Conservation (phyloP, 2,329 filamentous ascomycete genomes). For the Sarocladium kiliense region DNA sequence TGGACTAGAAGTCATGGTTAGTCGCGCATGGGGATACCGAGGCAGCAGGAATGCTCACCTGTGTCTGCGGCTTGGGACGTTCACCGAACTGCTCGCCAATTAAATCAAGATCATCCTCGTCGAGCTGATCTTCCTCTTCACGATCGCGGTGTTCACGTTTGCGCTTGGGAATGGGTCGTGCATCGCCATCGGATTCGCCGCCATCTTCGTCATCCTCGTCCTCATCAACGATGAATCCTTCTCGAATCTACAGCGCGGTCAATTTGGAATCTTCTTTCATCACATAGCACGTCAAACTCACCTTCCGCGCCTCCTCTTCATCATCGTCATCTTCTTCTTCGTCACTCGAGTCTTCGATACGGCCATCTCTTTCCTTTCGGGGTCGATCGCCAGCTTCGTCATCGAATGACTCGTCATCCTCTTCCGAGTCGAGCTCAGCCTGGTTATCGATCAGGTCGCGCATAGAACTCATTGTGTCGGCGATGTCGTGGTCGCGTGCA, state of each 20-base stretch:
- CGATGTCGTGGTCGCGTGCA: not conserved
- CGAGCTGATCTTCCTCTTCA: conserved; percentile 81
- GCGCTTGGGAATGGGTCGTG: conserved; percentile 54
- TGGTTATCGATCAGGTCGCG: conserved; percentile 77
- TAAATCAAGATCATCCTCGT: conserved; percentile 93
- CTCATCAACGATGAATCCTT: conserved; percentile 95
- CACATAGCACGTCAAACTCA: conserved; percentile 26
- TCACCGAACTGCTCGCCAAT: conserved; percentile 77
- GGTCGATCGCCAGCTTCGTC: conserved; percentile 64
- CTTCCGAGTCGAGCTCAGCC: conserved; percentile 80
- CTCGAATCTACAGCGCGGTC: conserved; percentile 59
- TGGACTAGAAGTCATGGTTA: conserved; percentile 51
- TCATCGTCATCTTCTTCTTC: conserved; percentile 92
- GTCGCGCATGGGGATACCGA: not conserved
- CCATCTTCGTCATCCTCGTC: conserved; percentile 74
- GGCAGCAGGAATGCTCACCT: conserved; percentile 45
- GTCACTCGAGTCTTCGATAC: conserved; percentile 78
- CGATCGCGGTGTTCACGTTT: conserved; percentile 74
- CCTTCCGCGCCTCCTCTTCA: conserved; percentile 74
- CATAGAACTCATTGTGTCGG: conserved; percentile 57
- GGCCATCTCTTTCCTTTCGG: conserved; percentile 30
- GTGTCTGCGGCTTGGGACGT: conserved; percentile 54
- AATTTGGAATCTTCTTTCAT: not conserved
- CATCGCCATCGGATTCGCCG: conserved; percentile 49
- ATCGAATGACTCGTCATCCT: conserved; percentile 78